These are phyloP conservation scores for Talaromyces sp. DNA, from an alignment of 2,329 filamentous ascomycete species.

Conservation along the genomic window DNA sequence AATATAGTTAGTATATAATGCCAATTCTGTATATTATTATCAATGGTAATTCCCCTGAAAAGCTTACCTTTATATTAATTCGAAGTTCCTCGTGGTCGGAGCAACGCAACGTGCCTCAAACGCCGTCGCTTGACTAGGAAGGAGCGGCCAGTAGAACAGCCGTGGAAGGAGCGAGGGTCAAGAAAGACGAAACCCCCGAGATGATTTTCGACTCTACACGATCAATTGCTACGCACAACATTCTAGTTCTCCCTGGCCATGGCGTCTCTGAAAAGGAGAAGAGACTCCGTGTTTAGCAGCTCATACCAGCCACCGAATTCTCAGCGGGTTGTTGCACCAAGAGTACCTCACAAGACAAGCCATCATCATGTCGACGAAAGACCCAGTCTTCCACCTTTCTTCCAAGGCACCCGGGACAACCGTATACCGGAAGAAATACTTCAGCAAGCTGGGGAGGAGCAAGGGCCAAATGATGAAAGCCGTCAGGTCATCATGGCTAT, in stretches of 20 bases:
- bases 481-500: conserved; percentile 76
- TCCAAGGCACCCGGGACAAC: background rate
- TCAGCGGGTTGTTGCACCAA: conserved; percentile 6
- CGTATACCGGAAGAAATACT: background rate
- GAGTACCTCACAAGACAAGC: background rate
- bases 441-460: background rate
- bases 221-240: background rate
- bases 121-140: background rate
- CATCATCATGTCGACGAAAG: background rate
- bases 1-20: background rate
- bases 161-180: background rate
- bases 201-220: background rate
- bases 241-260: background rate
- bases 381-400: background rate
- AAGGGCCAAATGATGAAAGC: conserved; percentile 42
- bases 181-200: background rate
- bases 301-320: background rate
- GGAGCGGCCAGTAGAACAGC: background rate
- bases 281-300: conserved; percentile 3
- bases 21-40: background rate
- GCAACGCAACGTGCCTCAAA: background rate
- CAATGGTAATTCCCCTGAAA: background rate
- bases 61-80: background rate
- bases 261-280: conserved; percentile 11
- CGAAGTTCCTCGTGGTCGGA: background rate